Evolutionary conservation across 768 basidiomycete genomes (phyloP).

Genomic region (Naganishia kalamii): DNA sequence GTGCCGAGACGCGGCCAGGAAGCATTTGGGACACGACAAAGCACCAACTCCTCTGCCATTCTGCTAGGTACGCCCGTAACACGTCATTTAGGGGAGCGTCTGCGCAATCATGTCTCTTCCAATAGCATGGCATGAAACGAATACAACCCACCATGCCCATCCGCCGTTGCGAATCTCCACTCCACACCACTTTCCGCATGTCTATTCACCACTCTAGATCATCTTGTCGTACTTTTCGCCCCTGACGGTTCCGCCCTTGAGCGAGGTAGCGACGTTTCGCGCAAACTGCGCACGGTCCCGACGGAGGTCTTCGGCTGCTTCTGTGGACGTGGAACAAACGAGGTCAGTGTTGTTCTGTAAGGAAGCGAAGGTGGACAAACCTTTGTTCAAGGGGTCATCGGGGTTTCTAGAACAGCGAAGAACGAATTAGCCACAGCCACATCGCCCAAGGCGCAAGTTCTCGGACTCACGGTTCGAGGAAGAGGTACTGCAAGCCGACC

Average conservation of each 20-base stretch:
- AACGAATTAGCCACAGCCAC: not conserved
- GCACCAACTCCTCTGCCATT: too few relatives aligned
- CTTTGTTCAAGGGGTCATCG: conserved; percentile 97
- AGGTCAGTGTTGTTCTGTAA: not conserved
- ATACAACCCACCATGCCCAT: too few relatives aligned
- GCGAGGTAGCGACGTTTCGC: conserved; percentile 75
- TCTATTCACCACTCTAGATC: not conserved
- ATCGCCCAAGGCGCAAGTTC: too few relatives aligned
- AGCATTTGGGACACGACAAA: too few relatives aligned
- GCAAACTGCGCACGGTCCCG: conserved; percentile 78
- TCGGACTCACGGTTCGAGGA: conserved; percentile 70
- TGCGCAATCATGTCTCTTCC: too few relatives aligned
- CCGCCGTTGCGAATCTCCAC: too few relatives aligned
- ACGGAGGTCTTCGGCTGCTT: conserved; percentile 90
- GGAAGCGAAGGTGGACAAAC: conserved; percentile 50
- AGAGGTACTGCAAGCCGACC: conserved; percentile 96
- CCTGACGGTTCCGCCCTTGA: conserved; percentile 73
- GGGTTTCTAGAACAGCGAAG: conserved; percentile 57
- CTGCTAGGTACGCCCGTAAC: too few relatives aligned
- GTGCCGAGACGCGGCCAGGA: too few relatives aligned
- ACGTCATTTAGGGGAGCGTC: too few relatives aligned
- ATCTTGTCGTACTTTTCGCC: conserved; percentile 77
- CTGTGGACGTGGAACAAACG: conserved; percentile 51
- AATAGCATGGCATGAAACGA: too few relatives aligned
- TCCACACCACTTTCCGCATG: too few relatives aligned